phyloP scores from a whole-genome alignment of 495 filamentous ascomycete genomes.

The Lasiosphaeriaceae sp. region DNA sequence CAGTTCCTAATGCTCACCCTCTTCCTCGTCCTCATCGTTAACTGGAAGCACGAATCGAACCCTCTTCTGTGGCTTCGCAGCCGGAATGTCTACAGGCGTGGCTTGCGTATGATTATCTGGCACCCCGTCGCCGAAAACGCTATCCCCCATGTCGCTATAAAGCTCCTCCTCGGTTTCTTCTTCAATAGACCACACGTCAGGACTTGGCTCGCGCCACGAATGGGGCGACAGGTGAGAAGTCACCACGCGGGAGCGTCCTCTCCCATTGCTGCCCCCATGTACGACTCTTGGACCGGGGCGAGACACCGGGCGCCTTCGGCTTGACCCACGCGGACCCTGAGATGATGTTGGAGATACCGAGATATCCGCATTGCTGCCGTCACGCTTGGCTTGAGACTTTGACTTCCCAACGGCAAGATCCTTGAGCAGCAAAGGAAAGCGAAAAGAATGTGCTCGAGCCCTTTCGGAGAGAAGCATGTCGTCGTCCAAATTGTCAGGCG shows the following conservation, averaged over 20 bases:
- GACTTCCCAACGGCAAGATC: slow-evolving; percentile 16
- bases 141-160: slow-evolving; percentile 32
- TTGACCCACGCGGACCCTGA: slow-evolving; percentile 5
- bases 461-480: slow-evolving; percentile 33
- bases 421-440: slow-evolving; percentile 22
- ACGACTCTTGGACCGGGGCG: neutral
- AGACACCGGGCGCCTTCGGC: neutral
- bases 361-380: slow-evolving; percentile 14
- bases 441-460: slow-evolving; percentile 16
- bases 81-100: slow-evolving; percentile 37
- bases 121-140: slow-evolving; percentile 17
- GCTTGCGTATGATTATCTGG: slow-evolving; percentile 20
- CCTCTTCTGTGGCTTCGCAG: slow-evolving; percentile 47
- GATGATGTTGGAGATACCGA: slow-evolving; percentile 27
- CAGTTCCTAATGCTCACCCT: slow-evolving; percentile 4
- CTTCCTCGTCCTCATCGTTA: slow-evolving; percentile 17
- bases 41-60: slow-evolving; percentile 47
- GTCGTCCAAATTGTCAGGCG: slow-evolving; percentile 34
- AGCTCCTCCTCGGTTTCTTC: slow-evolving; percentile 45
- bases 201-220: slow-evolving; percentile 49
- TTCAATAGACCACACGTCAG: slow-evolving; percentile 49
- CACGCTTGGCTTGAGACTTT: slow-evolving; percentile 6
- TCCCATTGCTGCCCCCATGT: neutral
- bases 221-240: slow-evolving; percentile 32
- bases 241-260: slow-evolving; percentile 1